Base-by-base conservation (phyloP, 345 rosid genomes). In the Aquilaria yunnanensis region DNA sequence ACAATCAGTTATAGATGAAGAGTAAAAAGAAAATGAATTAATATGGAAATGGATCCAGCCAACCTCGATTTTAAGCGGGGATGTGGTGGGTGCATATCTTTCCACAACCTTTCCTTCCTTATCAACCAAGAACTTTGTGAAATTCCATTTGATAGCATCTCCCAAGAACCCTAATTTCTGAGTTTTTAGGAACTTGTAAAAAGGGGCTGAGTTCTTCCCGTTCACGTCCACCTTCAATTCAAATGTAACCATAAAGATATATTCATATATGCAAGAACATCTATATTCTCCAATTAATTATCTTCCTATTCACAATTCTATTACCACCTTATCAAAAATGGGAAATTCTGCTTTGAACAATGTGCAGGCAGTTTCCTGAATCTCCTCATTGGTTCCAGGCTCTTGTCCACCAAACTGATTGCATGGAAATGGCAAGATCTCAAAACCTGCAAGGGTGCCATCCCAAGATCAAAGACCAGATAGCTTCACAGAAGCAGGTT, bases 261-360 rank as follows among this genome's bases (percentile, higher is more conserved):
- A 16, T 16, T 16, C 23, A 16, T 16, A 16, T 16, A 16, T 16
- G 23, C 23, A 16, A 16, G 23, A 0, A 16, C 23, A 16, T 0
- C 23, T 16, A 16, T 16, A 16, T 16, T 16, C 23, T 16, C 23
- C 23, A 16, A 16, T 16, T 16, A 16, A 16, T 16, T 16, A 16
- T 16, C 23, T 16, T 16, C 23, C 23, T 16, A 16, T 16, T 16
- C 23, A 92, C 76, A 1, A 89, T 88, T 50, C 37, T 3, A 2
- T 10, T 32, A 33, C 54, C 66, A 85, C 98, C 96, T 87, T 92
- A 59, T 85, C 88, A 51, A 92, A 92, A 57, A 92, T 82, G 31
- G 96, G 98, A 78, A 87, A 92, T 74, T 92, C 98, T 62, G 98
- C 96, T 82, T 92, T 92, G 81, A 87, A 87, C 67, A 41, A 65